These are phyloP conservation scores for Claviceps purpurea DNA, from an alignment of 2,329 filamentous ascomycete genomes.

Conservation along the genomic window DNA sequence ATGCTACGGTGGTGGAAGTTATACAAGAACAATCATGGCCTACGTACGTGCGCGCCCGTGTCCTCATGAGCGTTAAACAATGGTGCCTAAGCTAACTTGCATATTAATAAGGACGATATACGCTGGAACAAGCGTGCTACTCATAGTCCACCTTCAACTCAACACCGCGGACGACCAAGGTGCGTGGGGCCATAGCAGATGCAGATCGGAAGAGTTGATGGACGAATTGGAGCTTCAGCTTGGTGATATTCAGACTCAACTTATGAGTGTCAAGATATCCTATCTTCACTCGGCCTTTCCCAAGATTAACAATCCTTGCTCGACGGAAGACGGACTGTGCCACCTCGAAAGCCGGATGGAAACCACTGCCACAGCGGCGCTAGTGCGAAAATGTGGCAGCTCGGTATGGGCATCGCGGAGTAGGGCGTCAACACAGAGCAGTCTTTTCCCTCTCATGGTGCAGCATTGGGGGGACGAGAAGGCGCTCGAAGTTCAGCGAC, in stretches of 20 bases:
- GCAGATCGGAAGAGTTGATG: conserved; percentile 41
- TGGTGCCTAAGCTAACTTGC: not conserved
- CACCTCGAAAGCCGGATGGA: conserved; percentile 34
- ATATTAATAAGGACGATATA: conserved; percentile 23
- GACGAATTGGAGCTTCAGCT: conserved; percentile 45
- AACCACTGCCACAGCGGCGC: conserved; percentile 36
- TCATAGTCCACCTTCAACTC: conserved; percentile 34
- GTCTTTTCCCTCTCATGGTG: conserved; percentile 31
- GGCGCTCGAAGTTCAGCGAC: conserved; percentile 16
- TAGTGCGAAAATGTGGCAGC: conserved; percentile 32
- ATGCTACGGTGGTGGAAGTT: conserved; percentile 30
- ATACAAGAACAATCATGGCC: conserved; percentile 30
- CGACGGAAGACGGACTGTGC: conserved; percentile 19
- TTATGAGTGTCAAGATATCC: conserved; percentile 36
- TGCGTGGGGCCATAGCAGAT: conserved; percentile 15
- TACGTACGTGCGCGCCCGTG: conserved; percentile 16
- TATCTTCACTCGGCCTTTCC: conserved; percentile 46
- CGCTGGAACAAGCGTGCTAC: conserved; percentile 30
- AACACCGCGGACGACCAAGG: conserved; percentile 5
- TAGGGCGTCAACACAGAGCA: conserved; percentile 18
- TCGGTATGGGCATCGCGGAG: conserved; percentile 39
- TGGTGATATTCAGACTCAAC: conserved; percentile 32
- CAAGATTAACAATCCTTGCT: conserved; percentile 13
- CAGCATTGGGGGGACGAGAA: conserved; percentile 34
- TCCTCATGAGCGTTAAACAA: too few relatives aligned